Evolutionary conservation across 2,329 filamentous ascomycete genomes (phyloP).

Genomic region (Clonostachys sp.): DNA sequence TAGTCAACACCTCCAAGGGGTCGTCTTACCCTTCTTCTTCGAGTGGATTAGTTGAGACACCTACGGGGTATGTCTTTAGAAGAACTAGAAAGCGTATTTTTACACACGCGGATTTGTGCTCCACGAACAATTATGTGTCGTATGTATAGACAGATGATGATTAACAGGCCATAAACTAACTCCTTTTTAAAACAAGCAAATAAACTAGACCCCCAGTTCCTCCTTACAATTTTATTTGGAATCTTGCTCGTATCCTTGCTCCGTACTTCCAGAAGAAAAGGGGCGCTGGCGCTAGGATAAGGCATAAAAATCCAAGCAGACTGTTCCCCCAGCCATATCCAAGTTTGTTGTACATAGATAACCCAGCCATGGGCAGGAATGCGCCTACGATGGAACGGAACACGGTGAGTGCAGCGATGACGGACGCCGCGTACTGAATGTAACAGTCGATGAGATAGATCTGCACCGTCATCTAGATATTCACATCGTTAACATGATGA

Average conservation of each 20-base stretch:
- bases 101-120: too few relatives aligned
- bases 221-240: too few relatives aligned
- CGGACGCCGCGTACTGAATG: conserved; percentile 21
- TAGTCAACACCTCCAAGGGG: too few relatives aligned
- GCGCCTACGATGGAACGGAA: conserved; percentile 32
- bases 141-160: too few relatives aligned
- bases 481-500: not conserved
- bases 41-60: too few relatives aligned
- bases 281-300: conserved; percentile 2
- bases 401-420: conserved; percentile 52
- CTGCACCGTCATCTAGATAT: conserved; percentile 33
- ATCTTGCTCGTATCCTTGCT: not conserved
- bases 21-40: too few relatives aligned
- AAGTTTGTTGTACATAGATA: conserved; percentile 7
- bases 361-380: conserved; percentile 7
- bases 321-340: conserved; percentile 12
- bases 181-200: too few relatives aligned
- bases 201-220: too few relatives aligned
- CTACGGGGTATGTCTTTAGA: too few relatives aligned
- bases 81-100: too few relatives aligned
- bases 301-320: conserved; percentile 6
- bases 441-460: conserved; percentile 55
- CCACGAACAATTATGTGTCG: too few relatives aligned
- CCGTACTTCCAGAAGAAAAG: conserved; percentile 1
- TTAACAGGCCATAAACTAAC: too few relatives aligned